Conservation (phyloP, 1,284 basidiomycete genomes). For the Vanrija humicola region DNA sequence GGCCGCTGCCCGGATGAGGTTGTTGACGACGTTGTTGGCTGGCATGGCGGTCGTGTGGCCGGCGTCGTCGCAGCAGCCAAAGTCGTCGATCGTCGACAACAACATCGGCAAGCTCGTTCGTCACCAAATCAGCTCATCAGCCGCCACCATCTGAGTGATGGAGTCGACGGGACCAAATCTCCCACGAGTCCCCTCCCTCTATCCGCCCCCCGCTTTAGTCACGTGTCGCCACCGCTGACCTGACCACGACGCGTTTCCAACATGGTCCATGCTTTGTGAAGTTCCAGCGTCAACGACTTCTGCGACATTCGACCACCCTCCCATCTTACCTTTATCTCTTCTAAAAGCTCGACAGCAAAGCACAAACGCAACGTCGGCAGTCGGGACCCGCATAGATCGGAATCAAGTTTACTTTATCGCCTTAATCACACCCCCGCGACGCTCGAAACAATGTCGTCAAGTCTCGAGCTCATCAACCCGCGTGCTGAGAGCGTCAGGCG, state of each 20-base stretch:
- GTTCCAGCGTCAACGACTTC: background rate
- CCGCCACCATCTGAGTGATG: background rate
- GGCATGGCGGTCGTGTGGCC: slow-evolving; percentile 20
- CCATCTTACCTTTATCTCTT: too few relatives aligned
- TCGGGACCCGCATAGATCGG: too few relatives aligned
- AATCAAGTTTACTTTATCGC: too few relatives aligned
- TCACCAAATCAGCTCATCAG: background rate
- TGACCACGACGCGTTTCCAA: slow-evolving; percentile 3
- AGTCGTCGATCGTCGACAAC: background rate
- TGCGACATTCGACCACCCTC: background rate
- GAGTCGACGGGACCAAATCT: background rate
- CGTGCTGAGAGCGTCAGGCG: slow-evolving; percentile 92
- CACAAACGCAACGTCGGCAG: too few relatives aligned
- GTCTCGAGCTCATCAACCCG: slow-evolving; percentile 87
- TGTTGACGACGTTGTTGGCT: slow-evolving; percentile 78
- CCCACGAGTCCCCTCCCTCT: background rate
- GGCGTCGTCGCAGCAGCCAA: too few relatives aligned
- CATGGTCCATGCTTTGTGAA: background rate
- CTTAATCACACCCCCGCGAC: background rate
- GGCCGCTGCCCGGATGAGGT: slow-evolving; percentile 72
- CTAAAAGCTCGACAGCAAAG: too few relatives aligned
- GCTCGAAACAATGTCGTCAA: slow-evolving; percentile 30
- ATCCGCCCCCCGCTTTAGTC: slow-evolving; percentile 1
- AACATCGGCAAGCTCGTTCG: background rate
- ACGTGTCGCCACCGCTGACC: background rate